Evolutionary conservation across 1,139 yeast species (phyloP), one percentile per base, ranked within the genome.

Genomic region (Nakaseomyces uthaithaninus): DNA sequence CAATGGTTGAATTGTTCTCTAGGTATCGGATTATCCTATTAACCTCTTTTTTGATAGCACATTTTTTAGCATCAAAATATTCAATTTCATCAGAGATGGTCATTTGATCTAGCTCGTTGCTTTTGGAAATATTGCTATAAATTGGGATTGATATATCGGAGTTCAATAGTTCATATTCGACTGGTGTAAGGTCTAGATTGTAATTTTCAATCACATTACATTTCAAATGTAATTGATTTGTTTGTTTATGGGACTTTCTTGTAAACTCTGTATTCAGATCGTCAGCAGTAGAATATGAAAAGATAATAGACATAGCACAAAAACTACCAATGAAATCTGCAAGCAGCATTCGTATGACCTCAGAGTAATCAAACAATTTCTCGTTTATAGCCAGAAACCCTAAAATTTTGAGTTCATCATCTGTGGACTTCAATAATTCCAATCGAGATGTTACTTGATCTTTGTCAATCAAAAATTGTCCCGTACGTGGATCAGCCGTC

Each of bases 1-100:
- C 35, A 15, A 18, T 24, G n/a, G 47, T 40, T 27, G 54, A 39
- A 40, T 54, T 50, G 4, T 28, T 26, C 11, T 50, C 40, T 23
- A 57, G 52, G 7, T 36, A 42, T 37, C 49, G 49, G 8, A 57
- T 41, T 28, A 48, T 38, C 24, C 39, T 45, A 3, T 46, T 40
- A 6, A 57, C 27, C 15, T 44, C 42, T 2, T 38, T 40, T 4
- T 43, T 31, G 4, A 31, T 14, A n/a, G 24, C 25, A 4, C 16
- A 5, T n/a, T 12, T 11, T 12, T 20, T 31, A 6, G 16, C 25
- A 12, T 31, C 25, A 14, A 19, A 31, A 20, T 31, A 20, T 12
- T 31, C 25, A n/a, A 31, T 31, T 11, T 31, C 35, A 8, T 31
- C 35, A 9, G 15, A 4, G 10, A 31, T 6, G 11, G 35, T 2